Conservation (phyloP, 2,329 filamentous ascomycete genomes). For the Acephala macrosclerotiorum region DNA sequence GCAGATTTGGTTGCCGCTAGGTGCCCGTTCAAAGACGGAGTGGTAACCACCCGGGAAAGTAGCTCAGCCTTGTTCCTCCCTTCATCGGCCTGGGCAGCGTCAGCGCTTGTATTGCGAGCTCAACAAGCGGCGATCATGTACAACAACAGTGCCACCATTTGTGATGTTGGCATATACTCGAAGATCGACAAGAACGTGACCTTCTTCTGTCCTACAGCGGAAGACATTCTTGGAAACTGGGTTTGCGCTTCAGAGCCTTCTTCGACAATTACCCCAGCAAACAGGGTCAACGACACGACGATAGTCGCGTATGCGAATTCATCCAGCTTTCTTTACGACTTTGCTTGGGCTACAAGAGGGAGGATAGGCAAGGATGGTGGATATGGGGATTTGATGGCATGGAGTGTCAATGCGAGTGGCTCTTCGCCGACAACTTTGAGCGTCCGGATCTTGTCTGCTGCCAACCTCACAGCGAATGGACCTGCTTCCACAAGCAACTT, state of each 20-base stretch:
- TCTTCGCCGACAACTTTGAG: background rate
- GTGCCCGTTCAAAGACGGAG: background rate
- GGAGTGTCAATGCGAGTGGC: background rate
- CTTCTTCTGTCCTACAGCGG: background rate
- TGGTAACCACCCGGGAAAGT: background rate
- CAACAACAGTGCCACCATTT: background rate
- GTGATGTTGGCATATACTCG: background rate
- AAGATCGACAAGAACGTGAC: conserved; percentile 3
- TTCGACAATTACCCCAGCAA: background rate
- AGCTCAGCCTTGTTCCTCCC: background rate
- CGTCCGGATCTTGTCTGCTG: background rate
- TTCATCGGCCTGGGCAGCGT: background rate
- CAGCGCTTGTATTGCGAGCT: background rate
- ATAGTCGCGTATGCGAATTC: background rate
- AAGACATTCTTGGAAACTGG: conserved; percentile 3
- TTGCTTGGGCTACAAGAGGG: background rate
- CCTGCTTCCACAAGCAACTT: background rate
- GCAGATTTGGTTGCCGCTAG: background rate
- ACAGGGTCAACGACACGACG: background rate
- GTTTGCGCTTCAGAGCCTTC: background rate
- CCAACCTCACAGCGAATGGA: background rate
- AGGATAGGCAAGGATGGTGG: background rate
- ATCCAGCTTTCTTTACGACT: background rate
- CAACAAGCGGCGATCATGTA: background rate
- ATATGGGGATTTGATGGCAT: conserved; percentile 5